Percentiles rank a stretch among this genome's conserved stretches.
phyloP scores from a whole-genome alignment of 2,329 filamentous ascomycete species.

The Aspergillus pseudoviridinutans region DNA sequence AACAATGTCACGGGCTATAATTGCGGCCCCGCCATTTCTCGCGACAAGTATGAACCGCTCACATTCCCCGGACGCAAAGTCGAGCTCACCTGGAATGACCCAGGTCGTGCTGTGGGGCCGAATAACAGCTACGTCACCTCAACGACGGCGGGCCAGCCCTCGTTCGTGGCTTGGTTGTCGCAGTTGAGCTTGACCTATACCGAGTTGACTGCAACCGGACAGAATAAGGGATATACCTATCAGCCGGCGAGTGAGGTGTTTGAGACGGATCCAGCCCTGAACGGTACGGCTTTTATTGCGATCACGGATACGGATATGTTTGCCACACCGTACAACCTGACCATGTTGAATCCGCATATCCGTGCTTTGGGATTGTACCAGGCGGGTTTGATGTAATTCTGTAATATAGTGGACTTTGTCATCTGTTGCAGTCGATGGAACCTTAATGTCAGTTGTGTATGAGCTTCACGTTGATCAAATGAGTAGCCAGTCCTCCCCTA shows the following conservation, averaged over 20 bases:
- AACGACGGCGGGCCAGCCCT: constrained; percentile 4
- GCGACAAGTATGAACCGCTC: constrained; percentile 3
- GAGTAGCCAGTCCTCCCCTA: constrained; percentile 29
- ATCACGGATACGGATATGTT: constrained; percentile 1
- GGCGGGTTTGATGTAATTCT: neutral
- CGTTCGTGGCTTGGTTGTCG: constrained; percentile 7
- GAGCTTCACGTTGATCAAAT: constrained; percentile 21
- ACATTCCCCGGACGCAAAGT: constrained; percentile 5
- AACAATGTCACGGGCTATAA: neutral
- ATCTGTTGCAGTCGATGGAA: too few relatives aligned
- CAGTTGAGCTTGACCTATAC: constrained; percentile 10
- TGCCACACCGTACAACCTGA: constrained; percentile 1
- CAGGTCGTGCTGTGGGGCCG: constrained; percentile 1
- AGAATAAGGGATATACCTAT: constrained; percentile 1
- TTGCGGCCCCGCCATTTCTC: constrained; percentile 1
- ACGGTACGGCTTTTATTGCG: neutral
- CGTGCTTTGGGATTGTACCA: constrained; percentile 1
- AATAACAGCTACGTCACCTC: constrained; percentile 10
- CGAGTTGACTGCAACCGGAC: constrained; percentile 5
- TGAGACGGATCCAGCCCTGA: neutral
- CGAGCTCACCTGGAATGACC: constrained; percentile 4
- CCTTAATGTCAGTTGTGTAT: constrained; percentile 4
- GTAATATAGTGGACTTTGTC: too few relatives aligned
- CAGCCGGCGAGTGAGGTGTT: neutral
- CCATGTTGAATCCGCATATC: neutral